Conservation (phyloP, 768 basidiomycete genomes). For the Boletus subparvulus region DNA sequence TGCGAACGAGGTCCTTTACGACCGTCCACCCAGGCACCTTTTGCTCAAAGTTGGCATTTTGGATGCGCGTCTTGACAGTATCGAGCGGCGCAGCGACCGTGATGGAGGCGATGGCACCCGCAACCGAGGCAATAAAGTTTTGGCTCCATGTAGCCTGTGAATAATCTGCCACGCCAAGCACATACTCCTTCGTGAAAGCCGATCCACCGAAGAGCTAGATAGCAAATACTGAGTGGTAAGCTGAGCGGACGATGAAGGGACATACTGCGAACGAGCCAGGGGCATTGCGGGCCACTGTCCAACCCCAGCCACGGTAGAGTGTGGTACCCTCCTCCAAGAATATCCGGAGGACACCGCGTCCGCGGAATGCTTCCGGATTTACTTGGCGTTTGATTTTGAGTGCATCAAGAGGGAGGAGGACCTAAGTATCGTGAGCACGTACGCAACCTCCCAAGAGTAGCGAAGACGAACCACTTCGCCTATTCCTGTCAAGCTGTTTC, state of each 20-base stretch:
- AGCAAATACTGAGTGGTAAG: neutral
- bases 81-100: slow-evolving; percentile 96
- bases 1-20: slow-evolving; percentile 78
- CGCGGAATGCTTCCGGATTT: slow-evolving; percentile 97
- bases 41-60: slow-evolving; percentile 95
- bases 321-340: slow-evolving; percentile 89
- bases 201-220: slow-evolving; percentile 95
- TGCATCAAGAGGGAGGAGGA: slow-evolving; percentile 93
- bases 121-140: slow-evolving; percentile 95
- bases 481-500: slow-evolving; percentile 64
- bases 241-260: slow-evolving; percentile 10
- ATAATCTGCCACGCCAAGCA: slow-evolving; percentile 87
- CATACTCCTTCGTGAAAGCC: slow-evolving; percentile 90
- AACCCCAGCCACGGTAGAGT: slow-evolving; percentile 97
- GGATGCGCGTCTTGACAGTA: slow-evolving; percentile 95
- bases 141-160: slow-evolving; percentile 94
- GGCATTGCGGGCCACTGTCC: slow-evolving; percentile 98
- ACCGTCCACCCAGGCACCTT: slow-evolving; percentile 81
- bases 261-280: slow-evolving; percentile 92
- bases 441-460: neutral
- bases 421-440: slow-evolving; percentile 37
- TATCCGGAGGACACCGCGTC: slow-evolving; percentile 86
- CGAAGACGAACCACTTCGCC: slow-evolving; percentile 82
- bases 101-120: slow-evolving; percentile 93
- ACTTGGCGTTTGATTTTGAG: slow-evolving; percentile 99